Percentiles rank a stretch among this genome's conserved stretches.
Evolutionary conservation across 352 stramenopile species (phyloP).

Genomic region (Peronosclerospora sorghi): DNA sequence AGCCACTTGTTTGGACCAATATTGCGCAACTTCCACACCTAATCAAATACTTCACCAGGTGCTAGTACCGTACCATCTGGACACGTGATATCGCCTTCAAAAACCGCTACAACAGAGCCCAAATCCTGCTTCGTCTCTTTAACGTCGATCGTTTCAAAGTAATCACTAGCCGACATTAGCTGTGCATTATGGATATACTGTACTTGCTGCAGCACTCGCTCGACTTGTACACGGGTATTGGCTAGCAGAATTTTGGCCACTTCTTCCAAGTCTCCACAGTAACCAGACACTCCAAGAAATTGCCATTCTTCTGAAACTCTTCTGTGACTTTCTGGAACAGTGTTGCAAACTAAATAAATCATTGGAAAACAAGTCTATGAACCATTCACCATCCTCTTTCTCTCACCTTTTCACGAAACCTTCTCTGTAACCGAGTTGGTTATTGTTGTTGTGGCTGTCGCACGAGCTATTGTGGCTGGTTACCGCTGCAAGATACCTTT

Average conservation of each 20-base stretch:
- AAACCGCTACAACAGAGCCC: constrained; percentile 60
- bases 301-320: constrained; percentile 44
- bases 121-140: constrained; percentile 66
- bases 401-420: constrained; percentile 27
- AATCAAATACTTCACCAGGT: constrained; percentile 61
- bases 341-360: constrained; percentile 28
- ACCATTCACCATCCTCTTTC: neutral
- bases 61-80: constrained; percentile 71
- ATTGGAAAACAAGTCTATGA: neutral
- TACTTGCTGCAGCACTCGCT: constrained; percentile 61
- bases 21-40: constrained; percentile 84
- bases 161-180: constrained; percentile 57
- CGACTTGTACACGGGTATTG: constrained; percentile 56
- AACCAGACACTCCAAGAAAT: constrained; percentile 44
- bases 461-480: too few relatives aligned
- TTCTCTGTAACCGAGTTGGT: too few relatives aligned
- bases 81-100: constrained; percentile 80
- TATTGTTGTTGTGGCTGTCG: too few relatives aligned
- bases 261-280: constrained; percentile 48
- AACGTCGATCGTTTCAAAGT: constrained; percentile 55
- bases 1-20: constrained; percentile 66
- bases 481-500: too few relatives aligned
- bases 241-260: constrained; percentile 64
- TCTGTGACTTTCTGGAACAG: constrained; percentile 54
- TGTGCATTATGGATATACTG: constrained; percentile 60